Conservation (phyloP, 305 asterid genomes). For the Fraxinus albicans region DNA sequence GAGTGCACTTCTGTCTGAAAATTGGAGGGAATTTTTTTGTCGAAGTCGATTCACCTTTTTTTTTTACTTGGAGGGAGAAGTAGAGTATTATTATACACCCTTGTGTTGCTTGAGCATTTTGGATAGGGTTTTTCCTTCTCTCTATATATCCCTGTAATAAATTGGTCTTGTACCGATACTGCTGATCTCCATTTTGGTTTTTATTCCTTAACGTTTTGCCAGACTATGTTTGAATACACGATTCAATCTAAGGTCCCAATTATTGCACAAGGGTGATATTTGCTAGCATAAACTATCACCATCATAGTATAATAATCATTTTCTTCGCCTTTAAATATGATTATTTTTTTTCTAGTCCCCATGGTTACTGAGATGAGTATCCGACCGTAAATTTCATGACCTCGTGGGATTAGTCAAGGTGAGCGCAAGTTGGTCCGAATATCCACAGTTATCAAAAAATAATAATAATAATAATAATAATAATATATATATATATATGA, state of each 20-base stretch:
- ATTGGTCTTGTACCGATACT: conserved; percentile 19
- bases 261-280: not conserved
- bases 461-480: no score
- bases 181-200: not conserved
- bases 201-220: conserved; percentile 16
- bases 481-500: no score
- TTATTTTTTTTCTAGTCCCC: no score
- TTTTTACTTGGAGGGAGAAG: not conserved
- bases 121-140: conserved; percentile 14
- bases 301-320: not conserved
- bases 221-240: conserved; percentile 17
- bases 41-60: not conserved
- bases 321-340: not conserved
- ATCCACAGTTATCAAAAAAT: no score
- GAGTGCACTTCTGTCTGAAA: conserved; percentile 48
- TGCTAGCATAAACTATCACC: not conserved
- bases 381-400: no score
- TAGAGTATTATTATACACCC: conserved; percentile 13
- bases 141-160: conserved; percentile 24
- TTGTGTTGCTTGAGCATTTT: conserved; percentile 18
- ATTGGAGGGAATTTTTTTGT: conserved; percentile 29
- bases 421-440: no score
- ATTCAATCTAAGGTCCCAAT: conserved; percentile 1
- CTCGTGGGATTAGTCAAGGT: no score
- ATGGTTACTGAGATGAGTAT: no score